These are phyloP conservation scores for Aureobasidium zeae DNA, from an alignment of 2,329 filamentous ascomycete genomes.

Conservation along the genomic window DNA sequence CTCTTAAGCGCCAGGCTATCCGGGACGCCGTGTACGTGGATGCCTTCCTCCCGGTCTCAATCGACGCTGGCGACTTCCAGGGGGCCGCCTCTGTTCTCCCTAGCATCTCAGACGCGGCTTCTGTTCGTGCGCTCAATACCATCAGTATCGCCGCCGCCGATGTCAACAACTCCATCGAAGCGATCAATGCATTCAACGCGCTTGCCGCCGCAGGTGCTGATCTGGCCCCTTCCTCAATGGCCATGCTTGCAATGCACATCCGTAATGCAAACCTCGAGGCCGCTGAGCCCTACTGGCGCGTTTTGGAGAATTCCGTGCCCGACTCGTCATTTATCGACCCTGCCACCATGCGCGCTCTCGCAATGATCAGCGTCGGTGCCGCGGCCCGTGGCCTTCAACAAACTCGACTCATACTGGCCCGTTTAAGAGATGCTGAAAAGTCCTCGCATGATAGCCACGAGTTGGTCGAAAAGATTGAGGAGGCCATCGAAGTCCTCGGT, in stretches of 20 bases:
- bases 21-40: conserved; percentile 62
- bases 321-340: conserved; percentile 69
- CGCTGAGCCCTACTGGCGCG: conserved; percentile 72
- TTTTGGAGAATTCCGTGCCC: conserved; percentile 54
- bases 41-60: conserved; percentile 70
- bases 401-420: conserved; percentile 76
- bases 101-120: conserved; percentile 49
- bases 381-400: conserved; percentile 71
- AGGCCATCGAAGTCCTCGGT: conserved; percentile 64
- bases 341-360: conserved; percentile 81
- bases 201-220: conserved; percentile 42
- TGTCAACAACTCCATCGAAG: conserved; percentile 58
- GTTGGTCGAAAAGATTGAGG: conserved; percentile 71
- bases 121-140: conserved; percentile 56
- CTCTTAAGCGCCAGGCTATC: conserved; percentile 47
- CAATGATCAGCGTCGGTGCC: conserved; percentile 76
- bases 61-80: conserved; percentile 59
- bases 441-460: conserved; percentile 42
- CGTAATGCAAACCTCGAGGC: conserved; percentile 69
- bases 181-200: conserved; percentile 47
- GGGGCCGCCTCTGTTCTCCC: conserved; percentile 67
- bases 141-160: conserved; percentile 76
- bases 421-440: conserved; percentile 57
- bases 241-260: conserved; percentile 78
- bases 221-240: conserved; percentile 53